Evolutionary conservation across 768 basidiomycete species (phyloP), one percentile per base, ranked within the genome.

Genomic region (Stropharia rugosoannulata): DNA sequence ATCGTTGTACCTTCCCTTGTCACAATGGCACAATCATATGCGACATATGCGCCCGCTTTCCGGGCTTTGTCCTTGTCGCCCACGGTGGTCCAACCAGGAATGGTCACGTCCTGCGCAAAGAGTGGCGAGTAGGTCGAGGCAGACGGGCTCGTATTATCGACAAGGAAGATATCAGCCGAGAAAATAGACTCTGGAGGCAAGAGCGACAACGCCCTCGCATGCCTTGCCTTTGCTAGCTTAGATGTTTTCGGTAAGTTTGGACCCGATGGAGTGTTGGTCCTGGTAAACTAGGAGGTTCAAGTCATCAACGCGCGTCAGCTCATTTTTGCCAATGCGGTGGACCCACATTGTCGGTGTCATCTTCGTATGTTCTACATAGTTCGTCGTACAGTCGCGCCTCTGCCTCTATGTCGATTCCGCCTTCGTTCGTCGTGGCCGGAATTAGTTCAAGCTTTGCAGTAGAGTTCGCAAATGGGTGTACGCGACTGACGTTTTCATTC

Each of bases 31-130:
- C 85, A 86, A 58, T 89, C 87, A 62, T 88, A 90, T 9, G 88
- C 87, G 80, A 62, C 53, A 53, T 89, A 90, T 0, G 85, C 87
- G 12, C 78, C 77, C n/a, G 81, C 80, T 15, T 58, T 54, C 39
- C 54, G 40, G n/a, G 56, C 51, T 44, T 54, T 53, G n/a, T 49
- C 44, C 12, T 52, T 52, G 11, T 49, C 48, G n/a, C 87, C 87
- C 6, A 90, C 88, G 58, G 77, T 83, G 15, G 83, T 85, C 88
- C 88, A 90, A 0, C 87, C 89, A 9, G 73, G 74, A 16, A 90
- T 85, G 47, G 75, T 74, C 3, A 90, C 87, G 64, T 84, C 81
- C 49, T 82, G 78, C 3, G 89, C 82, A 62, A 90, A 90, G 1
- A 80, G 74, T 0, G 67, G 64, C 46, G 79, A 80, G 52, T 77